These are phyloP conservation scores for Monosporascus cannonballus DNA, from an alignment of 2,329 filamentous ascomycete genomes.

Conservation along the genomic window DNA sequence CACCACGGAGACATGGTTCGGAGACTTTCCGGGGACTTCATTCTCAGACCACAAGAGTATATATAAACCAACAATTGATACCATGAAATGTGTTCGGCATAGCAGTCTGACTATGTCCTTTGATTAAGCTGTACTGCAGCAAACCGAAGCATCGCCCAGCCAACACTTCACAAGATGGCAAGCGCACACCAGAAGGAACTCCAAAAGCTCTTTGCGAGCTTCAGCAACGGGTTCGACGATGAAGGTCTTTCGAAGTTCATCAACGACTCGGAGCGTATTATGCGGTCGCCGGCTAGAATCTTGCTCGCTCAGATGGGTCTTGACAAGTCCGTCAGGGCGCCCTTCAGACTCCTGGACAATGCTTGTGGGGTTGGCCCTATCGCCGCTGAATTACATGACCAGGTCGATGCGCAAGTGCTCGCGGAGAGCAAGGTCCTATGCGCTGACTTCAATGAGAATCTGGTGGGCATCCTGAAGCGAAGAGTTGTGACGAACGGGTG, in stretches of 20 bases:
- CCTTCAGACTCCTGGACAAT: conserved; percentile 41
- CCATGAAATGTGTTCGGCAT: not conserved
- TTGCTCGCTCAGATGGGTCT: conserved; percentile 28
- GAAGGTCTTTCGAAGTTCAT: conserved; percentile 14
- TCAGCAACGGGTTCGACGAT: conserved; percentile 4
- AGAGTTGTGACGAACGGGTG: conserved; percentile 37
- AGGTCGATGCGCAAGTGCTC: conserved; percentile 31
- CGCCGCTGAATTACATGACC: conserved; percentile 36
- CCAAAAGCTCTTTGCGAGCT: conserved; percentile 13
- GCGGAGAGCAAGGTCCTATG: conserved; percentile 40
- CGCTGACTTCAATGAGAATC: conserved; percentile 37
- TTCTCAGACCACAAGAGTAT: not conserved
- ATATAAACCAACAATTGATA: conserved; percentile 1
- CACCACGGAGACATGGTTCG: not conserved
- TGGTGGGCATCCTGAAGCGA: conserved; percentile 34
- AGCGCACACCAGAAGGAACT: conserved; percentile 12
- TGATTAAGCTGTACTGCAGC: not conserved
- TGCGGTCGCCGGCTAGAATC: conserved; percentile 13
- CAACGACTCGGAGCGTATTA: conserved; percentile 13
- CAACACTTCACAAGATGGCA: conserved; percentile 7
- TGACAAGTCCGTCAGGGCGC: conserved; percentile 14
- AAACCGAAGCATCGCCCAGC: not conserved
- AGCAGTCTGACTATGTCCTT: not conserved
- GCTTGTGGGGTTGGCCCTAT: conserved; percentile 48
- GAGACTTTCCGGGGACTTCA: conserved; percentile 13